Conservation (phyloP, 83 land plant genomes). For the Diphasiastrum complanatum region DNA sequence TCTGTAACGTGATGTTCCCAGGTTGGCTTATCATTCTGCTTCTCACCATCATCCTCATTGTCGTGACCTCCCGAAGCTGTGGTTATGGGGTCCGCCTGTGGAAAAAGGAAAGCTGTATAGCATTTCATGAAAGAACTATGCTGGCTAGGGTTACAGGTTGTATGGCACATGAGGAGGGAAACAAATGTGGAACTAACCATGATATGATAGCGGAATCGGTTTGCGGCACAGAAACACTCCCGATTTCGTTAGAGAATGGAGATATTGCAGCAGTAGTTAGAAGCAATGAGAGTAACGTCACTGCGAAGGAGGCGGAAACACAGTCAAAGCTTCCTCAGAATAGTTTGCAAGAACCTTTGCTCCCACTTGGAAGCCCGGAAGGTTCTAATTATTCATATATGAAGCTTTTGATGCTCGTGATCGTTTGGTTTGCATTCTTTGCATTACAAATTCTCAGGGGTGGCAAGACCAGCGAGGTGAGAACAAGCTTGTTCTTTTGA, state of each 20-base stretch:
- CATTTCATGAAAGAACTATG: too few species aligned
- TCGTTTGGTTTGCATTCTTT: slow-evolving; percentile 56
- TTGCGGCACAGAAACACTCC: too few species aligned
- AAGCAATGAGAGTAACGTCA: too few species aligned
- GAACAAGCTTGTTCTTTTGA: neutral
- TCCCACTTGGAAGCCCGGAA: slow-evolving; percentile 5
- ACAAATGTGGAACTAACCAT: too few species aligned
- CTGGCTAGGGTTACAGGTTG: too few species aligned
- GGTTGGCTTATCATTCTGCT: slow-evolving; percentile 55
- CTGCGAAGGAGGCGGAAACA: too few species aligned
- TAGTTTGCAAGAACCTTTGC: too few species aligned
- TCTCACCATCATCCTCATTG: slow-evolving; percentile 39
- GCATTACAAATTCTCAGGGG: slow-evolving; percentile 46
- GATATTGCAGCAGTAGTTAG: slow-evolving; percentile 5
- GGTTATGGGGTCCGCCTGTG: slow-evolving; percentile 29
- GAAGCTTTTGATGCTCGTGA: slow-evolving; percentile 28
- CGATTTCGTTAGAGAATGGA: slow-evolving; percentile 7
- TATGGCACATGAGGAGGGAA: too few species aligned
- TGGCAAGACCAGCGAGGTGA: slow-evolving; percentile 37
- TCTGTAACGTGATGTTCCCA: slow-evolving; percentile 56
- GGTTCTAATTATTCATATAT: slow-evolving; percentile 30
- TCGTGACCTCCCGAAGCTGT: slow-evolving; percentile 31
- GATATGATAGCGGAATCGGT: too few species aligned
- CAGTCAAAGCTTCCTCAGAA: too few species aligned
- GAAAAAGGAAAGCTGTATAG: slow-evolving; percentile 31